Conservation (phyloP, 106 monocot species). For the Platanthera guangdongensis region DNA sequence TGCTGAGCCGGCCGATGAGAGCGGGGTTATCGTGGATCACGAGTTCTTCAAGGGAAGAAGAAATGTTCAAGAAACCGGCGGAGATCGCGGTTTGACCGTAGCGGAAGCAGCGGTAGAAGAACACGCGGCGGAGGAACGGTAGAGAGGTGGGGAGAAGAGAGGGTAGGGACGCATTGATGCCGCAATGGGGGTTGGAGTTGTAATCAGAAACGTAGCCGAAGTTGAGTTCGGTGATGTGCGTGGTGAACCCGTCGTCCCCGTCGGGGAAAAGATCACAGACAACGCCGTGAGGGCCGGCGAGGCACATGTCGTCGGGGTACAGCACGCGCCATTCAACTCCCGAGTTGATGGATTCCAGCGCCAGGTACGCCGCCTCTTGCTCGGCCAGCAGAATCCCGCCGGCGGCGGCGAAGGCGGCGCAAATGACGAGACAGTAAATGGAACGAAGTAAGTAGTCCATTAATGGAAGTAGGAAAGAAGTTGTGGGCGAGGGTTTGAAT, state of each 20-base stretch:
- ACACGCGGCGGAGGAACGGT: slow-evolving; percentile 56
- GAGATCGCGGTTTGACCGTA: slow-evolving; percentile 8
- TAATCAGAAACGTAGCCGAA: slow-evolving; percentile 71
- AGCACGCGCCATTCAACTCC: slow-evolving; percentile 34
- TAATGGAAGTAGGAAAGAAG: background rate
- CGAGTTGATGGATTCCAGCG: slow-evolving; percentile 48
- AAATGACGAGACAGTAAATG: slow-evolving; percentile 12
- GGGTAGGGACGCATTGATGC: slow-evolving; percentile 19
- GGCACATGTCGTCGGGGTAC: slow-evolving; percentile 69
- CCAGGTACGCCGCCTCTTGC: slow-evolving; percentile 45
- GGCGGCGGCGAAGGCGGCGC: slow-evolving; percentile 6
- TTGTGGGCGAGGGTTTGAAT: background rate
- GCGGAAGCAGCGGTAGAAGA: slow-evolving; percentile 66
- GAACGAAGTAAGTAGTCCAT: background rate
- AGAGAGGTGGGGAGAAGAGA: slow-evolving; percentile 26
- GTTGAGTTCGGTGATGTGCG: slow-evolving; percentile 59
- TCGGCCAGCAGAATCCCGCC: slow-evolving; percentile 22
- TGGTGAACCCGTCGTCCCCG: background rate
- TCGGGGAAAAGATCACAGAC: slow-evolving; percentile 45
- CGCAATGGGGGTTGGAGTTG: slow-evolving; percentile 58
- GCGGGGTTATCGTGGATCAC: slow-evolving; percentile 62
- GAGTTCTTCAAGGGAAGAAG: slow-evolving; percentile 47
- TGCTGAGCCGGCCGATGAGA: slow-evolving; percentile 33
- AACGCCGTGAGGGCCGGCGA: slow-evolving; percentile 67
- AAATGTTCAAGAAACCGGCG: slow-evolving; percentile 12